Percentiles rank a stretch among this genome's conserved stretches.
phyloP scores from a whole-genome alignment of 805 yeast genomes.

The Yamadazyma phyllophila region DNA sequence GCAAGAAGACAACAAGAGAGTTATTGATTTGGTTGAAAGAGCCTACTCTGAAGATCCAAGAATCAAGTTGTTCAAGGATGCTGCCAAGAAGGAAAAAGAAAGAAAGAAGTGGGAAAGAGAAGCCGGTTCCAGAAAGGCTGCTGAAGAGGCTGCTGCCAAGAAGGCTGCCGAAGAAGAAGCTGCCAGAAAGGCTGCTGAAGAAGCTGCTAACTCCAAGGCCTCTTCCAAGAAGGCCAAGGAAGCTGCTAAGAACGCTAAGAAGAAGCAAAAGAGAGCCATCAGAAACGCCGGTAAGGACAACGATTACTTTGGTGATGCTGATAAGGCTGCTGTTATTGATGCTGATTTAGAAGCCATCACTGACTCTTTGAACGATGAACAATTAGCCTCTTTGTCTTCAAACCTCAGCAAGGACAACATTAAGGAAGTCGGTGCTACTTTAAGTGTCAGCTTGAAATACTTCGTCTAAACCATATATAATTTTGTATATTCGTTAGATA shows the following conservation, averaged over 20 bases:
- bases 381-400: slow-evolving; percentile 70
- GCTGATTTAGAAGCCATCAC: slow-evolving; percentile 77
- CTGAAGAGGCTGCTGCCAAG: slow-evolving; percentile 83
- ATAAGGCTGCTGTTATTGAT: slow-evolving; percentile 63
- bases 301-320: slow-evolving; percentile 80
- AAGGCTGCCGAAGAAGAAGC: slow-evolving; percentile 86
- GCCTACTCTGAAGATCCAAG: slow-evolving; percentile 93
- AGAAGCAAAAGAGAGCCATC: slow-evolving; percentile 91
- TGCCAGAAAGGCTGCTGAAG: slow-evolving; percentile 73
- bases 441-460: slow-evolving; percentile 42
- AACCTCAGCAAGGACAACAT: slow-evolving; percentile 41
- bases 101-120: slow-evolving; percentile 96
- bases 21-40: slow-evolving; percentile 81
- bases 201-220: slow-evolving; percentile 56
- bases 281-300: slow-evolving; percentile 81
- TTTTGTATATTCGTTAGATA: not conserved
- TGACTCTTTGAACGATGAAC: slow-evolving; percentile 76
- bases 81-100: slow-evolving; percentile 92
- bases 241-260: slow-evolving; percentile 95
- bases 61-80: slow-evolving; percentile 88
- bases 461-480: slow-evolving; percentile 26
- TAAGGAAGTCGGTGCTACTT: not conserved
- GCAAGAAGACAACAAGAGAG: slow-evolving; percentile 93
- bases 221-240: slow-evolving; percentile 82
- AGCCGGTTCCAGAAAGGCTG: slow-evolving; percentile 96